Evolutionary conservation across 2,329 filamentous ascomycete genomes (phyloP).

Genomic region (Acrocalymma vagum): DNA sequence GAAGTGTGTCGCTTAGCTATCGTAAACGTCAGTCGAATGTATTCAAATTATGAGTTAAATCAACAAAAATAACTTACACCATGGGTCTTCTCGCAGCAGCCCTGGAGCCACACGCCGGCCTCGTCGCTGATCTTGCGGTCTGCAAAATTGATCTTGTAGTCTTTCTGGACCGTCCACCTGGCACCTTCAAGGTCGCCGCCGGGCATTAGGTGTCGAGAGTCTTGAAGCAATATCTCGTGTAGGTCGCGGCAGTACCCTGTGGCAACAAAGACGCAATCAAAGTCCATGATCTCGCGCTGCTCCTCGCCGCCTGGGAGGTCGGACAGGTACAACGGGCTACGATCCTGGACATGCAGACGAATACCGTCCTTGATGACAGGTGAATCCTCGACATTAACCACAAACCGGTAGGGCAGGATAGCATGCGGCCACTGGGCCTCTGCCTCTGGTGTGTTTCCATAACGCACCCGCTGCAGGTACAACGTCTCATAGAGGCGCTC

Average conservation of each 20-base stretch:
- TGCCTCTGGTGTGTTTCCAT: constrained; percentile 63
- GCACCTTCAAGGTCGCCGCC: constrained; percentile 51
- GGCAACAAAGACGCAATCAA: constrained; percentile 84
- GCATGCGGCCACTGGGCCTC: constrained; percentile 82
- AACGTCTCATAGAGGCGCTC: constrained; percentile 88
- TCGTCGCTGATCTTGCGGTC: constrained; percentile 72
- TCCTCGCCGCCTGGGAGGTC: constrained; percentile 49
- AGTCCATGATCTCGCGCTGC: constrained; percentile 70
- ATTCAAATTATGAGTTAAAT: not conserved
- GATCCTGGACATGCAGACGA: constrained; percentile 62
- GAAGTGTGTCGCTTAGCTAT: constrained; percentile 80
- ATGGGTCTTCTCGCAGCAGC: constrained; percentile 91
- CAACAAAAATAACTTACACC: constrained; percentile 69
- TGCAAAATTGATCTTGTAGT: constrained; percentile 81
- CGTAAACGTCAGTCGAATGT: constrained; percentile 14
- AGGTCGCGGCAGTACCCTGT: constrained; percentile 84
- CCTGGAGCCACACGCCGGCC: constrained; percentile 90
- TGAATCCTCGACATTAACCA: constrained; percentile 68
- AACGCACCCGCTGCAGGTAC: constrained; percentile 82
- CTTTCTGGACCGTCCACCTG: constrained; percentile 73
- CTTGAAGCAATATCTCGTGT: constrained; percentile 78
- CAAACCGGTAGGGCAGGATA: constrained; percentile 74
- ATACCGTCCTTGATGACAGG: constrained; percentile 40
- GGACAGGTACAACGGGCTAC: constrained; percentile 46
- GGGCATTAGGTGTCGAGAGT: constrained; percentile 71